Conservation (phyloP, 768 basidiomycete species). For the Pisolithus tinctorius region DNA sequence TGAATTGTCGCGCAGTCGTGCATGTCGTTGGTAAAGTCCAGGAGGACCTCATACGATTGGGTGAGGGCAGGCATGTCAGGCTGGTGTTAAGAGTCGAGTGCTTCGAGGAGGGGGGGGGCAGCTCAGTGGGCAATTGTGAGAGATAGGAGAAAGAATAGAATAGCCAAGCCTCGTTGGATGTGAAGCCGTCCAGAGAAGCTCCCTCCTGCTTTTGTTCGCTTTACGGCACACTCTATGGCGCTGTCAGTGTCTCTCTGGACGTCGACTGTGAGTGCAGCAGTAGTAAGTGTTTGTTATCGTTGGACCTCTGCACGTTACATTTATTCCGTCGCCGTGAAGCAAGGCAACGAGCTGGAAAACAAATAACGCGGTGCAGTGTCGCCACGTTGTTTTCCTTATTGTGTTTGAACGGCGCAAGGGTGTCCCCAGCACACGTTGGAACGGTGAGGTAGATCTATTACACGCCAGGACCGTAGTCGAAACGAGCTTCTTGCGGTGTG, state of each 20-base stretch:
- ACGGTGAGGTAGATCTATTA: slow-evolving; percentile 13
- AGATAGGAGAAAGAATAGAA: slow-evolving; percentile 5
- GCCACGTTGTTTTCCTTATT: slow-evolving; percentile 14
- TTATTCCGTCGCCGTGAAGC: slow-evolving; percentile 7
- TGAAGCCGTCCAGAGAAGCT: slow-evolving; percentile 13
- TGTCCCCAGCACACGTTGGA: slow-evolving; percentile 18
- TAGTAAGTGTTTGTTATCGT: background rate
- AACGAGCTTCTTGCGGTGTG: no score
- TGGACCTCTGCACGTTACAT: slow-evolving; percentile 4
- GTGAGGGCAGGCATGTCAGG: slow-evolving; percentile 51
- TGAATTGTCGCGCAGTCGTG: slow-evolving; percentile 58
- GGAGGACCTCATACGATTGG: slow-evolving; percentile 56
- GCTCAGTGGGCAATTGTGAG: slow-evolving; percentile 8
- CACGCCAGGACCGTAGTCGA: no score
- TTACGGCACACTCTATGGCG: slow-evolving; percentile 27
- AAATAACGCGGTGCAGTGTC: slow-evolving; percentile 7
- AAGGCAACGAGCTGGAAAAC: slow-evolving; percentile 9
- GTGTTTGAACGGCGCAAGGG: slow-evolving; percentile 9
- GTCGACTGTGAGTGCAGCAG: slow-evolving; percentile 17
- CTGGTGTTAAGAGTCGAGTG: slow-evolving; percentile 9
- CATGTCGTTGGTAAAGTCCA: slow-evolving; percentile 67
- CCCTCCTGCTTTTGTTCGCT: slow-evolving; percentile 27
- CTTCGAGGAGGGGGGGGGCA: slow-evolving; percentile 18
- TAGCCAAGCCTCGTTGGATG: slow-evolving; percentile 5
- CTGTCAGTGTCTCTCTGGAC: background rate